Evolutionary conservation across 2,329 filamentous ascomycete species (phyloP).

Genomic region (Cordyceps cicadae): DNA sequence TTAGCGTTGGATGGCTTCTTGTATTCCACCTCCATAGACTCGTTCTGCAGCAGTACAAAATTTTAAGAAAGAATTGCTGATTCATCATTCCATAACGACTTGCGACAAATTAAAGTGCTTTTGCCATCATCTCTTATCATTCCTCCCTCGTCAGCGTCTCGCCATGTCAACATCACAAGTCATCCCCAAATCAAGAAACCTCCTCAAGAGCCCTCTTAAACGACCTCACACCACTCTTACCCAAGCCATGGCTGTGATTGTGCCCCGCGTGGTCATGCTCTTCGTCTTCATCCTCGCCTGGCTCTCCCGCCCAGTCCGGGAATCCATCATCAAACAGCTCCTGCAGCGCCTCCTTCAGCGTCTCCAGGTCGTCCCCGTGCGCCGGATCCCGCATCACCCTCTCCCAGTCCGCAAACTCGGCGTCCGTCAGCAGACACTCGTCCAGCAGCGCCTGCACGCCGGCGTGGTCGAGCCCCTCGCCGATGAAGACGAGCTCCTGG

Average conservation of each 20-base stretch:
- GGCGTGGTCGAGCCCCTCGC: conserved; percentile 49
- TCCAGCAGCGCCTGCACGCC: conserved; percentile 48
- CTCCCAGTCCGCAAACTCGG: conserved; percentile 48
- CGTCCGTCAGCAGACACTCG: conserved; percentile 51
- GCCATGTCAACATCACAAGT: background rate
- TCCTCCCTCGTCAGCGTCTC: background rate
- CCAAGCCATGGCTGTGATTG: conserved; percentile 8
- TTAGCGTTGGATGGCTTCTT: too few relatives aligned
- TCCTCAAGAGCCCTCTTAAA: conserved; percentile 9
- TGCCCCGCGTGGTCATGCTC: conserved; percentile 23
- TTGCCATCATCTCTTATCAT: background rate
- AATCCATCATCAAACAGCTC: conserved; percentile 52
- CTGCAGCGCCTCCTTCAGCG: conserved; percentile 38
- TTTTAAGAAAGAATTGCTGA: too few relatives aligned
- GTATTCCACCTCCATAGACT: too few relatives aligned
- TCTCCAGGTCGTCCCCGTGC: conserved; percentile 14
- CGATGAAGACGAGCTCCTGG: conserved; percentile 68
- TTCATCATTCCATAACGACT: too few relatives aligned
- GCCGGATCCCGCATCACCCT: conserved; percentile 37
- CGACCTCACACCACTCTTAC: background rate
- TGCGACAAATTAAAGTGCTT: background rate
- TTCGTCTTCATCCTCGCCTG: conserved; percentile 33
- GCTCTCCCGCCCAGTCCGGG: conserved; percentile 47
- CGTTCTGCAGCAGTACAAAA: too few relatives aligned
- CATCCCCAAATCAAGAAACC: background rate